Conservation (phyloP, 1,284 basidiomycete species). For the Sporisorium iseilematis-ciliati region DNA sequence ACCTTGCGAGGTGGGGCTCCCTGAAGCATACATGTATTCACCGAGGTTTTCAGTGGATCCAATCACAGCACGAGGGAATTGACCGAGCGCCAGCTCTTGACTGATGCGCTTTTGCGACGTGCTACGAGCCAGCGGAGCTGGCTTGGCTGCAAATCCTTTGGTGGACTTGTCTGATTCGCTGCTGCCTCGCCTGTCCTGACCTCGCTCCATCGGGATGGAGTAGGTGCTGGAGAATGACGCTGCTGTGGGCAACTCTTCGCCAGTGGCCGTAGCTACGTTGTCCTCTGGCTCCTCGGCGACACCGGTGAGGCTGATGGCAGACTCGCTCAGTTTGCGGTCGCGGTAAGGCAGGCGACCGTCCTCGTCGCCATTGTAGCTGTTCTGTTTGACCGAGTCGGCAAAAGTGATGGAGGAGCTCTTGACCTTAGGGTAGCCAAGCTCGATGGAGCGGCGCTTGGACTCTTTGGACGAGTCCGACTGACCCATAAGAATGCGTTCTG, state of each 20-base stretch:
- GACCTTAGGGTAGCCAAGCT: conserved; percentile 16
- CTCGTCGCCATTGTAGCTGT: conserved; percentile 48
- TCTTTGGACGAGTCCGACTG: conserved; percentile 20
- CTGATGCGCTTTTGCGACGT: conserved; percentile 61
- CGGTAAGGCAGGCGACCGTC: conserved; percentile 56
- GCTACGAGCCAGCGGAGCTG: conserved; percentile 41
- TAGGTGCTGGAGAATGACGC: conserved; percentile 23
- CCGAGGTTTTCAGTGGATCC: conserved; percentile 51
- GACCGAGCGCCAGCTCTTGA: conserved; percentile 55
- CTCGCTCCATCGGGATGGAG: conserved; percentile 13
- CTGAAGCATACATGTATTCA: conserved; percentile 41
- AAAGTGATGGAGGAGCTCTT: conserved; percentile 54
- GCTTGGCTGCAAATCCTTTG: conserved; percentile 19
- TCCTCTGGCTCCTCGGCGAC: conserved; percentile 61
- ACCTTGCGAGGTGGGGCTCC: conserved; percentile 49
- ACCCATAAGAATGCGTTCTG: conserved; percentile 51
- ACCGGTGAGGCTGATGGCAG: conserved; percentile 58
- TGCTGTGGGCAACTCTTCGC: conserved; percentile 14
- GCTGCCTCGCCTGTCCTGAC: conserved; percentile 40
- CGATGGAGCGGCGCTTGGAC: conserved; percentile 36
- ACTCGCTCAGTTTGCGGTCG: conserved; percentile 63
- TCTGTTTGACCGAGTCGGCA: conserved; percentile 50
- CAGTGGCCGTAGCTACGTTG: conserved; percentile 3
- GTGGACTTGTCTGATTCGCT: conserved; percentile 49
- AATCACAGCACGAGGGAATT: conserved; percentile 42